Evolutionary conservation across 108 stramenopile species (phyloP), one percentile per base, ranked within the genome.

Genomic region (Skeletonema tropicum): DNA sequence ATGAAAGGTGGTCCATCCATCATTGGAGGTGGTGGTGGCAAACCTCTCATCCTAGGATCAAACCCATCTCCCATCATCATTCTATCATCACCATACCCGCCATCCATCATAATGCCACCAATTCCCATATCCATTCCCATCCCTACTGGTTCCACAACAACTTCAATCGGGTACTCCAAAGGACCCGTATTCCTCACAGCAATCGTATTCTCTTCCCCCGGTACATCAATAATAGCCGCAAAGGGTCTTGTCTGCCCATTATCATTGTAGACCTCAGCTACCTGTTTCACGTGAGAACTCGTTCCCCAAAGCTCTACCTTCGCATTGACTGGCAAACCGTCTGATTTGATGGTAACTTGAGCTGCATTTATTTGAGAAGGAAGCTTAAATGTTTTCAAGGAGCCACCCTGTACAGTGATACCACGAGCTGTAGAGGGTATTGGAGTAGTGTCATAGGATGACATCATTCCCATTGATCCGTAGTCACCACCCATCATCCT

Each of bases 91-190:
- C 42, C 42, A n/a, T 45, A 45, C 42, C 42, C 42, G 3, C 42
- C 42, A 45, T 5, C 42, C 42, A 45, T 45, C 42, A 45, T 45
- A 0, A 49, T 49, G 6, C 48, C 48, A 19, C 39, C 39, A 15
- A 45, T 45, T 55, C 52, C 52, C 15, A 45, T 45, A 55, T 19
- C 17, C n/a, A n/a, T 19, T 6, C 23, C 23, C 52, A 55, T 23
- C 1, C 21, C 21, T 10, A 6, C 52, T 55, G 52, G 52, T 9
- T 55, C 52, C 23, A 72, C 71, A 26, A 23, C 38, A 13, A 68
- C 77, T 17, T 73, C 26, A 19, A 78, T 41, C 42, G 77, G 77
- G 30, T 73, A 78, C 42, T 73, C 77, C 17, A 73, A 10, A 14
- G 70, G 71, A 12, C 77, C 77, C 2, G 36, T n/a, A 66, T 78